These are phyloP conservation scores for Fagopyrum tataricum DNA, from an alignment of 148 eudicot genomes.

Conservation along the genomic window DNA sequence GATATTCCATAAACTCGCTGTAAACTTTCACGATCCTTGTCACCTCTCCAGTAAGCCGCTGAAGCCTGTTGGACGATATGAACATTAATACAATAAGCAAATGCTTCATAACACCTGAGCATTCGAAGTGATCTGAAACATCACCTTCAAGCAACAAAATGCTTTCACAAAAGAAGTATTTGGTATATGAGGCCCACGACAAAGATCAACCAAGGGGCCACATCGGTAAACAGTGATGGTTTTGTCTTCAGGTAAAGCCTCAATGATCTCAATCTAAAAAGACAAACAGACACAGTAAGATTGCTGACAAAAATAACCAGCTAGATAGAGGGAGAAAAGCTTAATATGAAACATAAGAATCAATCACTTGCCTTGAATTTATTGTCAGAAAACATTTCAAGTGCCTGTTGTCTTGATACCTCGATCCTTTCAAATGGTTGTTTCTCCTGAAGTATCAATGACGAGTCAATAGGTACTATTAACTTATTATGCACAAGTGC, in stretches of 20 bases:
- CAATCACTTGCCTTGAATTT: conserved; percentile 58
- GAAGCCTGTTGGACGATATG: conserved; percentile 49
- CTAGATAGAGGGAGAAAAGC: background rate
- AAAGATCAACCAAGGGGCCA: conserved; percentile 96
- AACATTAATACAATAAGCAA: background rate
- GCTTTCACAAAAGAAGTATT: conserved; percentile 94
- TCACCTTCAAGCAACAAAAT: conserved; percentile 80
- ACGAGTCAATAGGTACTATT: background rate
- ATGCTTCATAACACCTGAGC: background rate
- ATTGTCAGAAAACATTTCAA: conserved; percentile 89
- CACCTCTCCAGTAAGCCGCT: conserved; percentile 97
- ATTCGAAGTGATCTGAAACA: background rate
- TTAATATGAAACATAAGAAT: background rate
- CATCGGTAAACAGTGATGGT: conserved; percentile 98
- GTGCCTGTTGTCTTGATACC: conserved; percentile 87
- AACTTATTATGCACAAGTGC: background rate
- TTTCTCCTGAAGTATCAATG: conserved; percentile 50
- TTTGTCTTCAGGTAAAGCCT: conserved; percentile 88
- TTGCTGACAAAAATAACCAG: background rate
- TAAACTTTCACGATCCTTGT: conserved; percentile 88
- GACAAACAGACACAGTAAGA: conserved; percentile 16
- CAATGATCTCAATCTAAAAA: conserved; percentile 81
- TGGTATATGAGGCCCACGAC: conserved; percentile 98
- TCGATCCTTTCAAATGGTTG: conserved; percentile 97
- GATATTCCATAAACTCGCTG: conserved; percentile 99